Evolutionary conservation across 352 stramenopile species (phyloP), one percentile per base, ranked within the genome.

Genomic region (Plasmopara viticola): DNA sequence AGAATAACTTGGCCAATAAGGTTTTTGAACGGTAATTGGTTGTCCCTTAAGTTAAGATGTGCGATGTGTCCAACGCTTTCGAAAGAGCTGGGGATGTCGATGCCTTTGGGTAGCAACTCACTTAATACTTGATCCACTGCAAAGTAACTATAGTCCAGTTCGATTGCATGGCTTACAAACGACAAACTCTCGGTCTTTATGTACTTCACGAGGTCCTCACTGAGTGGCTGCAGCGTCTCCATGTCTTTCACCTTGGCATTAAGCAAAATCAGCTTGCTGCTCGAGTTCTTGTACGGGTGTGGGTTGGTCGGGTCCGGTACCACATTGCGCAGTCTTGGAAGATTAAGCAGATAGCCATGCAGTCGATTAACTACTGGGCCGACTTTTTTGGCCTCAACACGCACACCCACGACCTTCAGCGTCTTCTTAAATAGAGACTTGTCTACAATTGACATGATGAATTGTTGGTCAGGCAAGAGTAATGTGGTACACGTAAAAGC

Each of bases 1-100:
- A 99, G 70, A 51, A 99, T 95, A 2, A 97, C 94, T 63, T 98
- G 92, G 4, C 95, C 97, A 52, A 99, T 98, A 33, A 99, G 56
- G 55, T 93, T 78, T 64, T 98, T 98, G 74, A 97, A 99, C 3
- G 95, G 95, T 53, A 99, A 65, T 6, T 95, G 72, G 53, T 96
- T 86, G 48, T 97, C 81, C 33, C 95, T 70, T 43, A 99, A 69
- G 66, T 99, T 99, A 12, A 99, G 55, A 67, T 99, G 96, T 15
- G 95, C 96, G 43, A 99, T 84, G 68, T 98, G 95, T 13, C 96
- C 97, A n/a, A 97, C 87, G 7, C 77, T 81, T 73, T 99, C 96
- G 58, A 98, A 99, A 6, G 90, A 91, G 35, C 91, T 95, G 31
- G 95, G 96, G 44, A 98, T 85, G 49, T 85, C 78, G 48, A 93